These are phyloP conservation scores for Thielaviopsis euricoi DNA, from an alignment of 2,329 filamentous ascomycete genomes.

Conservation along the genomic window DNA sequence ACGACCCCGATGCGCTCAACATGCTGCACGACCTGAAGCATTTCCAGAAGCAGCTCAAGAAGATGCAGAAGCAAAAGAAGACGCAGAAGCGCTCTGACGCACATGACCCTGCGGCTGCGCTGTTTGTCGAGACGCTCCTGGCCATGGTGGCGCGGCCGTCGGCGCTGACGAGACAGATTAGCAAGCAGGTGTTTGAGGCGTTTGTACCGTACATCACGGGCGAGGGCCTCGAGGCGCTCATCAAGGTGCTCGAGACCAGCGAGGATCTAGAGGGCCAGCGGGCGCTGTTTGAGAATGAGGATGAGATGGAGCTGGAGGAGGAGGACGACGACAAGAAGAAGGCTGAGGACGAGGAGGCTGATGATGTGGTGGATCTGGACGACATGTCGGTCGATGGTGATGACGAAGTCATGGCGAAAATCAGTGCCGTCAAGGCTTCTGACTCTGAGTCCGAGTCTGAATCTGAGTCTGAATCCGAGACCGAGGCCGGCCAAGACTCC, in stretches of 20 bases:
- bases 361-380: slow-evolving; percentile 34
- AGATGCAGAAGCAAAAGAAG: slow-evolving; percentile 26
- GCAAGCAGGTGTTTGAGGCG: slow-evolving; percentile 71
- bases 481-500: slow-evolving; percentile 25
- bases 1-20: slow-evolving; percentile 69
- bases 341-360: background rate
- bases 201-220: slow-evolving; percentile 62
- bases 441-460: slow-evolving; percentile 25
- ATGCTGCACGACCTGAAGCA: slow-evolving; percentile 68
- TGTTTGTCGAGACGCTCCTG: slow-evolving; percentile 76
- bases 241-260: slow-evolving; percentile 56
- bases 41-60: slow-evolving; percentile 51
- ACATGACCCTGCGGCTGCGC: slow-evolving; percentile 22
- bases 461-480: slow-evolving; percentile 26
- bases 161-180: slow-evolving; percentile 67
- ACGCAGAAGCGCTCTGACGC: slow-evolving; percentile 41
- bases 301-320: slow-evolving; percentile 20
- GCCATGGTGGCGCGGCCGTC: slow-evolving; percentile 79
- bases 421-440: slow-evolving; percentile 19
- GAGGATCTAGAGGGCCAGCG: slow-evolving; percentile 74
- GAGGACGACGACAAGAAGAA: background rate
- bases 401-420: slow-evolving; percentile 17
- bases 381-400: slow-evolving; percentile 28
- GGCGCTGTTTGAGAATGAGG: slow-evolving; percentile 61
- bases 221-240: slow-evolving; percentile 49